Base-by-base conservation (phyloP, 1,139 yeast species). In the Geotrichum citri-aurantii region DNA sequence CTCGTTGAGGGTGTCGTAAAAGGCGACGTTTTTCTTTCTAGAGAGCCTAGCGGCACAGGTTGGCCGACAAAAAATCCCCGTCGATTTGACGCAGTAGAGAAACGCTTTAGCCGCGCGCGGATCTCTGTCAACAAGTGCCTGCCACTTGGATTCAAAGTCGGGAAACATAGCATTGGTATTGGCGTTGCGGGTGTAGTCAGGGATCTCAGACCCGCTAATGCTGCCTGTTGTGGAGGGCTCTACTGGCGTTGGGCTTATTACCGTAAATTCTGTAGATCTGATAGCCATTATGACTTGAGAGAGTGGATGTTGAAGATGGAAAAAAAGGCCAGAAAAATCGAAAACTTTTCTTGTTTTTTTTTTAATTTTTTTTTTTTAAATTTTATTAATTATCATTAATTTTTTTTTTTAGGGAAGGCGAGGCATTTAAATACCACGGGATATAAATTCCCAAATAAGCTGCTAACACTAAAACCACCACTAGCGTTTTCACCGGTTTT, bases 61-160 rank as follows among this genome's bases (percentile, higher is more conserved):
- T 12, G 69, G 69, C 24, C 69, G 67, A 46, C 69, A 66, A 60
- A 58, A 64, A 44, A 66, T 65, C 44, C 58, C 59, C 1, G 69
- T 66, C 12, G 68, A 59, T 31, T 58, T 60, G 31, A 66, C 69
- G 26, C 65, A 61, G 48, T 66, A 66, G 17, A 66, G 50, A 56
- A 66, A 66, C 14, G 58, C 61, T 17, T 67, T 65, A 14, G 65
- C 68, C 11, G 68, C 68, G 23, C 59, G 59, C n/a, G 65, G 65
- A 49, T 66, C 65, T 26, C 68, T 56, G 17, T 58, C 56, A 8
- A 54, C 56, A 10, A 65, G 59, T 7, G 68, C 68, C 49, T 59
- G 59, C 65, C 65, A 65, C 40, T 63, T 61, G n/a, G 57, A 50
- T 26, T 59, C 59, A 53, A 59, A 59, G 33, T 54, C 56, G 11